A percentile compares a stretch with the other conserved stretches of the same genome.
phyloP scores from a whole-genome alignment of 345 rosid species.

The Cardamine resedifolia region DNA sequence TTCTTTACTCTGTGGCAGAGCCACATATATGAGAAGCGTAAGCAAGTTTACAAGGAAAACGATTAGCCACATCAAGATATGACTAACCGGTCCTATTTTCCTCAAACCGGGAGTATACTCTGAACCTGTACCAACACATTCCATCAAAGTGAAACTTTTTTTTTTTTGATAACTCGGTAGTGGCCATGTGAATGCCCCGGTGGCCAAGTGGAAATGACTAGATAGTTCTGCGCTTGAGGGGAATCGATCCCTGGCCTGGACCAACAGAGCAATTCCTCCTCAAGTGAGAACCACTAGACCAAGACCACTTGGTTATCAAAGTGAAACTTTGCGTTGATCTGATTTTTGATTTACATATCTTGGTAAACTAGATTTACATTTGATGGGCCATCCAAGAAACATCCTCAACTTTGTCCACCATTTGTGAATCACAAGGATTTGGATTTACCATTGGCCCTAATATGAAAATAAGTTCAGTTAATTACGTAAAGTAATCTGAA shows the following conservation, averaged over 20 bases:
- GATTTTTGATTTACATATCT: neutral
- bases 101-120: slow-evolving; percentile 23
- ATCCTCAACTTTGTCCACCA: slow-evolving; percentile 88
- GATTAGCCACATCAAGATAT: slow-evolving; percentile 45
- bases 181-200: too few relatives aligned
- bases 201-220: too few relatives aligned
- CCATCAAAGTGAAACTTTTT: slow-evolving; percentile 2
- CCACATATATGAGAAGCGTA: slow-evolving; percentile 39
- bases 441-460: slow-evolving; percentile 48
- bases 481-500: neutral
- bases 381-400: slow-evolving; percentile 50
- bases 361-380: slow-evolving; percentile 29
- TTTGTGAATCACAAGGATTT: slow-evolving; percentile 43
- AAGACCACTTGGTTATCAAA: too few relatives aligned
- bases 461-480: slow-evolving; percentile 42
- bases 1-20: slow-evolving; percentile 38
- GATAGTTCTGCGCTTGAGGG: too few relatives aligned
- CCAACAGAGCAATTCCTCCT: too few relatives aligned
- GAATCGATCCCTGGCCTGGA: too few relatives aligned
- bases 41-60: slow-evolving; percentile 43
- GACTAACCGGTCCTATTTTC: slow-evolving; percentile 39
- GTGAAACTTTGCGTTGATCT: neutral
- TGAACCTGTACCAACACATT: slow-evolving; percentile 43
- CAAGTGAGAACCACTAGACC: too few relatives aligned
- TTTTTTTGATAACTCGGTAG: too few relatives aligned